phyloP scores from a whole-genome alignment of 495 filamentous ascomycete genomes.

The Penicillium cosmopolitanum region DNA sequence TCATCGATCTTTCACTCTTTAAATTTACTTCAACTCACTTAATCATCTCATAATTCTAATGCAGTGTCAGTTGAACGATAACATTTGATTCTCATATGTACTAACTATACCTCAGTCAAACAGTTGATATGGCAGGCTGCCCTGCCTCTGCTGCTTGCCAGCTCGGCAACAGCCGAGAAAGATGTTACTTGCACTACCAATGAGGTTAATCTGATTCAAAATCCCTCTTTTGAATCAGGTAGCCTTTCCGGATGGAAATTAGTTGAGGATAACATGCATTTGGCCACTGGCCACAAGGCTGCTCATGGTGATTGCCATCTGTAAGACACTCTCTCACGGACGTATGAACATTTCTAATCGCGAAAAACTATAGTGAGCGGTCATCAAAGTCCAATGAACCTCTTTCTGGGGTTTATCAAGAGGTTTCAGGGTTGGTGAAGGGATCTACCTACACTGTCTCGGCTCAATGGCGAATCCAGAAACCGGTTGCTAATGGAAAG shows the following conservation, averaged over 20 bases:
- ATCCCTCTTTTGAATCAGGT: constrained; percentile 11
- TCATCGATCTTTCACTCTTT: background rate
- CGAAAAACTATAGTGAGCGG: background rate
- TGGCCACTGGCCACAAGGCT: background rate
- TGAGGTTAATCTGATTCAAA: background rate
- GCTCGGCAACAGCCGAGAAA: background rate
- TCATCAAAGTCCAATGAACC: background rate
- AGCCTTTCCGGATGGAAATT: background rate
- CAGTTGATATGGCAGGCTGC: constrained; percentile 1
- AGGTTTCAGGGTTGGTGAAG: background rate
- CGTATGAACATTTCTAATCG: background rate
- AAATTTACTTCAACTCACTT: background rate
- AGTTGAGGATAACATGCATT: background rate
- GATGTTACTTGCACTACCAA: background rate
- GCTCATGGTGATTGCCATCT: background rate
- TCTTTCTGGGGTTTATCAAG: background rate
- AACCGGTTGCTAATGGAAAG: background rate
- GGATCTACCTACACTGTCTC: constrained; percentile 1
- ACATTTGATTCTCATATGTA: background rate
- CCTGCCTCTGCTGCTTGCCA: constrained; percentile 6
- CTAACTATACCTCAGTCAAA: constrained; percentile 3
- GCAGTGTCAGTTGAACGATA: background rate
- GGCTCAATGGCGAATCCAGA: background rate
- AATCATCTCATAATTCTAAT: background rate
- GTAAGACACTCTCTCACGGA: background rate